Evolutionary conservation across 2,329 filamentous ascomycete species (phyloP), one percentile per base, ranked within the genome.

Genomic region (Achaetomium macrosporum): DNA sequence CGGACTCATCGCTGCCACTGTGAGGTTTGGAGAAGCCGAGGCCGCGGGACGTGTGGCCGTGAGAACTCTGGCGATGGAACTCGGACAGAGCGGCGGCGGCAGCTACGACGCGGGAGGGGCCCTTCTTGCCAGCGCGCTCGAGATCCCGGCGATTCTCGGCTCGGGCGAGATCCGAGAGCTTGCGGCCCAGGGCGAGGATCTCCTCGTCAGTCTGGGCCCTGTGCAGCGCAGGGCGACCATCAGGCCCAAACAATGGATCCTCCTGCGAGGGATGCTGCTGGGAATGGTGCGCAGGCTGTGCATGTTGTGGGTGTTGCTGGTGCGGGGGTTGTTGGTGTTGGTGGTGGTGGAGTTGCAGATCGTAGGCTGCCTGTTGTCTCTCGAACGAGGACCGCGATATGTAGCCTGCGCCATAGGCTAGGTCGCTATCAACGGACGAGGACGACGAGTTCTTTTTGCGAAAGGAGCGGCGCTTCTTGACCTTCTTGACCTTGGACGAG

Each of bases 341-440:
- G 12, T 45, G 42, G 8, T 47, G 54, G 33, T 42, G 57, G 29
- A 53, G 41, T 25, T 54, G 36, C 16, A 47, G 47, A 10, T 56
- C 49, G n/a, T 57, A 36, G 11, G 42, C 42, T 15, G 40, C 37
- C 7, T 52, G 50, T 25, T 55, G 43, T n/a, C 46, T 51, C 13
- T 58, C 53, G 11, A 57, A 33, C 31, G 61, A 47, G 46, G 57
- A 53, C 57, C 62, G 59, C 42, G 66, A 62, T 29, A 69, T 63
- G 53, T 71, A 77, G 6, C 76, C 77, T 40, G 67, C 69, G n/a
- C 79, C 78, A 64, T 81, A 82, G 4, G 75, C 77, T 50, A 83
- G 66, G 61, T 81, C 79, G 42, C 72, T 72, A 61, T 82, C 78
- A 41, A 81, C 66, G 0, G 78, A 81, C 1, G 77, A 81, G 1